Conservation (phyloP, 495 filamentous ascomycete genomes). For the Aspergillus nanangensis region DNA sequence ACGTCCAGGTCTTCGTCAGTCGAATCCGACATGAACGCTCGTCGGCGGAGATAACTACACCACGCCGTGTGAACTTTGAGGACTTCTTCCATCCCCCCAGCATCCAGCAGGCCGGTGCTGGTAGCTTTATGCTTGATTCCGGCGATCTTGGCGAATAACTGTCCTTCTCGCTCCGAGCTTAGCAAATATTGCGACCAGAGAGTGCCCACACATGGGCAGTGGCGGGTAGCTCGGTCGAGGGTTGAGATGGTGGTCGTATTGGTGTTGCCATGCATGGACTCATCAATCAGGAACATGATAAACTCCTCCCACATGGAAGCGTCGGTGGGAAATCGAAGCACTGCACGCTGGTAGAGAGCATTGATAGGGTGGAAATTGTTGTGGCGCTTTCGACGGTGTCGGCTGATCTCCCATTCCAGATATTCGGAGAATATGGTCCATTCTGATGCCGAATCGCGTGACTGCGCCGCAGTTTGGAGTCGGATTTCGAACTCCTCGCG, state of each 20-base stretch:
- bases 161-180: constrained; percentile 68
- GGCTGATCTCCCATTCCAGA: constrained; percentile 73
- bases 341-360: constrained; percentile 72
- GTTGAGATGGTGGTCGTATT: constrained; percentile 45
- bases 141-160: constrained; percentile 74
- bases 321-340: constrained; percentile 64
- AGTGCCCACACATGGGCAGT: constrained; percentile 87
- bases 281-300: constrained; percentile 62
- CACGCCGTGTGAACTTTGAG: constrained; percentile 86
- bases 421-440: constrained; percentile 67
- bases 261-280: constrained; percentile 31
- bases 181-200: constrained; percentile 89
- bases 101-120: constrained; percentile 69
- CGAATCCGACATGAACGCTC: constrained; percentile 69
- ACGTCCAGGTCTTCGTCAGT: constrained; percentile 88
- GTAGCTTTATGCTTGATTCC: constrained; percentile 90
- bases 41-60: constrained; percentile 86
- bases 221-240: constrained; percentile 71
- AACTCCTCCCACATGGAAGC: constrained; percentile 76
- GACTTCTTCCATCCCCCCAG: constrained; percentile 74
- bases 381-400: constrained; percentile 47
- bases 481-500: constrained; percentile 71
- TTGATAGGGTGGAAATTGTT: constrained; percentile 61
- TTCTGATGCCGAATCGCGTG: constrained; percentile 52
- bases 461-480: constrained; percentile 54